phyloP scores from a whole-genome alignment of 78 protist genomes.

The Dictyostelium intermedium region DNA sequence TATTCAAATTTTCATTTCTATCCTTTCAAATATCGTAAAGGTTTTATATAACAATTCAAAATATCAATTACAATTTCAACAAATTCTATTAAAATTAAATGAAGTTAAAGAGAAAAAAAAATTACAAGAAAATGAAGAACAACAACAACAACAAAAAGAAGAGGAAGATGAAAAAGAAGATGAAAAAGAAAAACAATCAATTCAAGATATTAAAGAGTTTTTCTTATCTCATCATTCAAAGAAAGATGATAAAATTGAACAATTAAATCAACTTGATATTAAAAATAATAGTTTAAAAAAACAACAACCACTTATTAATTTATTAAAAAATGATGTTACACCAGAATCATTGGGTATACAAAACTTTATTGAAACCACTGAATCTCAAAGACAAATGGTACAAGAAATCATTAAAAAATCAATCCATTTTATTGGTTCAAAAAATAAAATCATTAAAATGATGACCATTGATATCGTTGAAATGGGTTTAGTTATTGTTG shows the following conservation, averaged over 20 bases:
- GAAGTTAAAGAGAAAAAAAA: background rate
- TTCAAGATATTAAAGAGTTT: conserved; percentile 52
- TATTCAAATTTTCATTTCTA: conserved; percentile 29
- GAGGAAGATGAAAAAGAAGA: background rate
- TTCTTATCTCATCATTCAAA: conserved; percentile 32
- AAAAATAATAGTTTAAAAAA: background rate
- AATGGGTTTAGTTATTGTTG: conserved; percentile 28
- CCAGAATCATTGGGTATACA: background rate
- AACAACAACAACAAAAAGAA: background rate
- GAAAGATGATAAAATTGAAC: background rate
- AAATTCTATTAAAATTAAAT: background rate
- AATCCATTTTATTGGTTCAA: conserved; percentile 32
- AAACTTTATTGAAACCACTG: conserved; percentile 34
- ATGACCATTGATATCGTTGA: conserved; percentile 26
- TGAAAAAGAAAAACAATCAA: background rate
- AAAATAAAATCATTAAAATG: conserved; percentile 32
- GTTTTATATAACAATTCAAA: conserved; percentile 55
- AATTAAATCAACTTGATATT: background rate
- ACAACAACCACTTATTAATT: background rate
- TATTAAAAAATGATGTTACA: background rate
- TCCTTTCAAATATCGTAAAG: conserved; percentile 13
- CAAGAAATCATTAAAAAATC: conserved; percentile 34
- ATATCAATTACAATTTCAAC: background rate
- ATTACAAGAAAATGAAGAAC: background rate
- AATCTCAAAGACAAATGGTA: conserved; percentile 14